phyloP scores from a whole-genome alignment of 768 basidiomycete genomes.

The Suillus clintonianus region DNA sequence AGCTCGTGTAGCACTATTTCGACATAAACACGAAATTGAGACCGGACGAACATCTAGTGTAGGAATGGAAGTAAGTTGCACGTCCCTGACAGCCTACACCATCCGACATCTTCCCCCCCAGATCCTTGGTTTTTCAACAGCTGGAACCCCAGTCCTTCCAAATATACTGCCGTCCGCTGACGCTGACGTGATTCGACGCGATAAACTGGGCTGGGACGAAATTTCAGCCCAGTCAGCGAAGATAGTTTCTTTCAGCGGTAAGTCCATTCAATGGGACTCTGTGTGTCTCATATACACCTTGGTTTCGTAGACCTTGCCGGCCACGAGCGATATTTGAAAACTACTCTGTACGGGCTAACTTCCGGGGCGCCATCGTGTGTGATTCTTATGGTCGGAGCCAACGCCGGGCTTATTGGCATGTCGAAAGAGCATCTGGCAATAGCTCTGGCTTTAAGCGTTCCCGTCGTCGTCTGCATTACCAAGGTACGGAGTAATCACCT shows the following conservation, averaged over 20 bases:
- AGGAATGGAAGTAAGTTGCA: constrained; percentile 85
- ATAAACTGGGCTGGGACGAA: constrained; percentile 95
- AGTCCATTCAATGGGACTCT: constrained; percentile 9
- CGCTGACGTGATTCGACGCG: constrained; percentile 66
- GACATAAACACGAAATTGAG: constrained; percentile 98
- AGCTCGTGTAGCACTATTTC: constrained; percentile 85
- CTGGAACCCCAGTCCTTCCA: constrained; percentile 80
- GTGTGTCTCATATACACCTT: neutral
- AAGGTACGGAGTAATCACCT: constrained; percentile 54
- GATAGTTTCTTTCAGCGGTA: constrained; percentile 91
- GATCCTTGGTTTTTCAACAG: constrained; percentile 87
- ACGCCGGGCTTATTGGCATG: constrained; percentile 91
- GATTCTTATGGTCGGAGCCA: constrained; percentile 92
- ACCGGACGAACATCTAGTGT: constrained; percentile 94
- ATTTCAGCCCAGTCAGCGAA: constrained; percentile 88
- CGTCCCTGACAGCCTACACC: neutral
- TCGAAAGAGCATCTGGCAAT: constrained; percentile 97
- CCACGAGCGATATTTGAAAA: constrained; percentile 91
- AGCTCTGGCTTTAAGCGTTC: constrained; percentile 89
- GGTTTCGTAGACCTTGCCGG: constrained; percentile 83
- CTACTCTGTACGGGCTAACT: constrained; percentile 92
- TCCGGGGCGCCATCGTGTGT: constrained; percentile 93
- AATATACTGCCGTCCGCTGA: constrained; percentile 56
- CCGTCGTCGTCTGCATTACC: constrained; percentile 91
- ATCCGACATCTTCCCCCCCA: constrained; percentile 26